Evolutionary conservation across 1,284 basidiomycete genomes (phyloP), one percentile per base, ranked within the genome.

Genomic region (Violaceomyces palustris): DNA sequence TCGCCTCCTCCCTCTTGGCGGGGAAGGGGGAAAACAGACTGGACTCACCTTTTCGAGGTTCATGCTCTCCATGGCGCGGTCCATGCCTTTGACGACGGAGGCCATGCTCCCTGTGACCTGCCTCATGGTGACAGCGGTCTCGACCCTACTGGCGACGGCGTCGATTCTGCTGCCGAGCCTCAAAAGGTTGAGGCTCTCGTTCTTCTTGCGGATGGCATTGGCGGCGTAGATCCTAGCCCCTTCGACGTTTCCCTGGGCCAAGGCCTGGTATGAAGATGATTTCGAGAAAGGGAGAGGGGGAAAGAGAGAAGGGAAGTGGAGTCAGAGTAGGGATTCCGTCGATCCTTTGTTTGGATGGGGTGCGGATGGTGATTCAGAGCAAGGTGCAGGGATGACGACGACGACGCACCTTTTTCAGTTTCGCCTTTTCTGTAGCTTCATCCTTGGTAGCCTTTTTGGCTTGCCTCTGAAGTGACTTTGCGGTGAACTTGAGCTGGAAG

Each of bases 81-180:
- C 94, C 92, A 99, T 97, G 17, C 92, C 92, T 72, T 84, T 86
- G 40, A 99, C 94, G 6, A 98, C 94, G 21, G 84, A 85, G 8
- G 89, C 86, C 93, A 98, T 96, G 74, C 85, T 91, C 10, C 89
- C 89, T 18, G 93, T 93, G 7, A 73, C 70, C 42, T 76, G 74
- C 39, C 90, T 82, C 90, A 99, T 97, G 42, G 93, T 96, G 30
- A 98, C 92, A 0, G 94, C 94, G n/a, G 94, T 98, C 77, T 99
- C 93, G 0, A 99, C 93, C 19, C 94, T 78, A 66, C 88, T 92
- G 1, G 91, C 87, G 4, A 98, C 94, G 5, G 94, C 92, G 73
- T 99, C 94, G 74, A 98, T 90, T 24, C 94, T 59, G 37, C 64
- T 67, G 12, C 61, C 57, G 2, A 73, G 45, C 6, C 70, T 50